phyloP scores from a whole-genome alignment of 306 rosid species.

The Sicyos edulis region DNA sequence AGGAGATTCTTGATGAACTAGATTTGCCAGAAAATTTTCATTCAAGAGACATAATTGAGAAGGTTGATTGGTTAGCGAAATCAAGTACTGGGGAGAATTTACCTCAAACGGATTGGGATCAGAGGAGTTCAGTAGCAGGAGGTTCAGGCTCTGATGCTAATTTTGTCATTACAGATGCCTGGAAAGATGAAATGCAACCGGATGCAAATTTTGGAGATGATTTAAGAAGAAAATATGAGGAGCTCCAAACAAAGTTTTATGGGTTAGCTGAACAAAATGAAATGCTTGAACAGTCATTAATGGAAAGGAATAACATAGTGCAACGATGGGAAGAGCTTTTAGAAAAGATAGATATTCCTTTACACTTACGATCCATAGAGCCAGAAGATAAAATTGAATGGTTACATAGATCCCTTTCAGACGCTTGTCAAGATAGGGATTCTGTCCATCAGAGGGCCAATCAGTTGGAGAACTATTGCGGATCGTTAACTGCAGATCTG shows the following conservation, averaged over 20 bases:
- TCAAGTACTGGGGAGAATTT: conserved; percentile 49
- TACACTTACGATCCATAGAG: conserved; percentile 66
- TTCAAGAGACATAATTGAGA: conserved; percentile 78
- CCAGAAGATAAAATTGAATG: conserved; percentile 81
- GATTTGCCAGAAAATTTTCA: conserved; percentile 98
- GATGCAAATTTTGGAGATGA: conserved; percentile 53
- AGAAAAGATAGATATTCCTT: conserved; percentile 74
- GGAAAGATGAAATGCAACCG: conserved; percentile 66
- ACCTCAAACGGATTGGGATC: conserved; percentile 66
- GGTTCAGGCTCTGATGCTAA: conserved; percentile 71
- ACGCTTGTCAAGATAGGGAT: conserved; percentile 52
- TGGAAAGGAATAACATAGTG: conserved; percentile 79
- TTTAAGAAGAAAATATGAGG: conserved; percentile 59
- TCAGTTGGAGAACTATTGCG: conserved; percentile 60
- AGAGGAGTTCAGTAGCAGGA: conserved; percentile 59
- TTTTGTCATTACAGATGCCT: conserved; percentile 58
- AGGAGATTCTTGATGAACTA: conserved; percentile 87
- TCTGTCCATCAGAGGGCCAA: conserved; percentile 69
- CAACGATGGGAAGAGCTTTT: conserved; percentile 94
- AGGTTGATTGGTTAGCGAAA: conserved; percentile 95
- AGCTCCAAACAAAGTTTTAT: conserved; percentile 69
- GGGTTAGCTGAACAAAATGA: conserved; percentile 95
- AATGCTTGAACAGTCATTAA: conserved; percentile 93
- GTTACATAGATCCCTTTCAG: conserved; percentile 59
- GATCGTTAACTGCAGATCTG: conserved; percentile 59